Evolutionary conservation across 1,284 basidiomycete species (phyloP).

Genomic region (Ustilago crameri): DNA sequence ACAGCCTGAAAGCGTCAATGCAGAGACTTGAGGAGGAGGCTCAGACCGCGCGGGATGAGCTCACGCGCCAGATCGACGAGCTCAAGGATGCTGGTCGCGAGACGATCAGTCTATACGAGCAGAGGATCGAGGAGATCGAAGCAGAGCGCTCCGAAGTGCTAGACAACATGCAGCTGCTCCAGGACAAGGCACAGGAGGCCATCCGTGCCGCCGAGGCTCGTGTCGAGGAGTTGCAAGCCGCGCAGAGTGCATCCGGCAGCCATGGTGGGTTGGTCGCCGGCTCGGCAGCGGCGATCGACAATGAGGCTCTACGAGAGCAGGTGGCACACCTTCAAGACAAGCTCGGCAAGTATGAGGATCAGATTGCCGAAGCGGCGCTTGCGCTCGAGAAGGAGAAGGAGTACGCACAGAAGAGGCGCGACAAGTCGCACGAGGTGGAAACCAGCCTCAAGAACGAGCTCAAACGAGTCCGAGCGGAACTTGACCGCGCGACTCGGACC

Average conservation of each 20-base stretch:
- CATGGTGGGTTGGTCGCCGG: conserved; percentile 22
- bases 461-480: conserved; percentile 73
- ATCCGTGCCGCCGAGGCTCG: conserved; percentile 77
- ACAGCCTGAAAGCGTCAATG: conserved; percentile 54
- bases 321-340: conserved; percentile 84
- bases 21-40: conserved; percentile 57
- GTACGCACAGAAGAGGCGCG: conserved; percentile 73
- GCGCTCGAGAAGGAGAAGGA: conserved; percentile 79
- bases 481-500: conserved; percentile 69
- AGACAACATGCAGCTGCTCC: conserved; percentile 49
- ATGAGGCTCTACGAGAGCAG: conserved; percentile 88
- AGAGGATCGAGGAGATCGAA: conserved; percentile 46
- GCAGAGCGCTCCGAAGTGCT: conserved; percentile 65
- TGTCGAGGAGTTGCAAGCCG: conserved; percentile 74
- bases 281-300: conserved; percentile 81
- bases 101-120: conserved; percentile 55
- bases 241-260: conserved; percentile 19
- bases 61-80: conserved; percentile 77
- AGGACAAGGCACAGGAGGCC: conserved; percentile 82
- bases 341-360: conserved; percentile 81
- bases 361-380: conserved; percentile 80
- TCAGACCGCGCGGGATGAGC: conserved; percentile 50
- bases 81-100: conserved; percentile 84
- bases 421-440: conserved; percentile 76
- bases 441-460: conserved; percentile 68